Evolutionary conservation across 345 rosid genomes (phyloP).

Genomic region (Orychophragmus violaceus): DNA sequence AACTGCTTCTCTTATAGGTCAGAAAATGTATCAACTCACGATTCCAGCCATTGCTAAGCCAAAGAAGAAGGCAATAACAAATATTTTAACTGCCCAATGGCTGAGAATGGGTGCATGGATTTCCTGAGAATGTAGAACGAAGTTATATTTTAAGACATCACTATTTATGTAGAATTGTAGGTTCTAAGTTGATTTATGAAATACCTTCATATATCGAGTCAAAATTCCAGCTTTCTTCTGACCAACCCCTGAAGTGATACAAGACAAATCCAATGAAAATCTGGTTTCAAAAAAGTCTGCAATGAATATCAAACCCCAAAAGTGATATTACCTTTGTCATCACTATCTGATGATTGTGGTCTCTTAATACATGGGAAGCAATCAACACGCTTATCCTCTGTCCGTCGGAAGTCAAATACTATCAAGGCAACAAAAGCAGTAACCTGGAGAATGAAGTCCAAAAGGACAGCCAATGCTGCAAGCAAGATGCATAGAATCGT

Average conservation of each 20-base stretch:
- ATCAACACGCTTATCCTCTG: slow-evolving; percentile 72
- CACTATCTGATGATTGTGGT: slow-evolving; percentile 43
- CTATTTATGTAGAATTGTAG: background rate
- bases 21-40: slow-evolving; percentile 48
- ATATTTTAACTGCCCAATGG: slow-evolving; percentile 74
- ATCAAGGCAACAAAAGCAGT: slow-evolving; percentile 97
- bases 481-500: slow-evolving; percentile 25
- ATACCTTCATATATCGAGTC: slow-evolving; percentile 92
- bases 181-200: background rate
- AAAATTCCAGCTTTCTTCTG: slow-evolving; percentile 64
- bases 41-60: slow-evolving; percentile 76
- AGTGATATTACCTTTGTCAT: slow-evolving; percentile 54
- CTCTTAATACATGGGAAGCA: slow-evolving; percentile 82
- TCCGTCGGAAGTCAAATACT: slow-evolving; percentile 75
- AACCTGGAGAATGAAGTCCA: slow-evolving; percentile 94
- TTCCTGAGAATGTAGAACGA: slow-evolving; percentile 44
- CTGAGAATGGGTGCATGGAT: slow-evolving; percentile 78
- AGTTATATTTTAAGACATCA: background rate
- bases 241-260: slow-evolving; percentile 50
- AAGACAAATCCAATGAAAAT: slow-evolving; percentile 18
- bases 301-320: slow-evolving; percentile 1
- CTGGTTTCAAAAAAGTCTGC: background rate
- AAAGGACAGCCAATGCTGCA: slow-evolving; percentile 90
- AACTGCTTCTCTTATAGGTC: background rate
- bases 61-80: slow-evolving; percentile 64